These are phyloP conservation scores for Sugiyamaella smithiae DNA, from an alignment of 805 yeast genomes.

Conservation along the genomic window DNA sequence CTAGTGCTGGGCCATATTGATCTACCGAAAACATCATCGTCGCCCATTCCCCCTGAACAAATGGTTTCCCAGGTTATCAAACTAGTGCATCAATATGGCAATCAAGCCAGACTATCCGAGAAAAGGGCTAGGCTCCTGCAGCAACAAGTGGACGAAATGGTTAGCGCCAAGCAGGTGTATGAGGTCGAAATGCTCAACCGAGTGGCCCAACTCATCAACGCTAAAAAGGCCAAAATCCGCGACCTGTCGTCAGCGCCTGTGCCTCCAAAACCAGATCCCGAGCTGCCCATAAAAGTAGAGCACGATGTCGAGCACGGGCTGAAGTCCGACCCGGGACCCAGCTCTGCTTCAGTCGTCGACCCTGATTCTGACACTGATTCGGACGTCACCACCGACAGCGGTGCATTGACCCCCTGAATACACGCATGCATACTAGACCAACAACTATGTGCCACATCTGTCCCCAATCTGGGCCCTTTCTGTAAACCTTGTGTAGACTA, in stretches of 20 bases:
- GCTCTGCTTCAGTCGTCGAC: too few relatives aligned
- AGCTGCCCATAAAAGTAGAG: not conserved
- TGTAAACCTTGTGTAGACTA: too few relatives aligned
- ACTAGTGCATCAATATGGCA: not conserved
- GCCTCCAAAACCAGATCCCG: not conserved
- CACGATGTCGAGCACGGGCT: not conserved
- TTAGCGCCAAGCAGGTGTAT: slow-evolving; percentile 16
- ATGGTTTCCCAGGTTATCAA: not conserved
- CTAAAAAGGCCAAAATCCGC: slow-evolving; percentile 21
- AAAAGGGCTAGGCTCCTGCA: slow-evolving; percentile 2
- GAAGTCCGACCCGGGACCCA: too few relatives aligned
- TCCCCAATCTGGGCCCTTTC: too few relatives aligned
- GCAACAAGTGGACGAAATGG: slow-evolving; percentile 16
- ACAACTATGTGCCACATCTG: too few relatives aligned
- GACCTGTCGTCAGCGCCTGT: slow-evolving; percentile 10
- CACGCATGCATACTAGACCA: too few relatives aligned
- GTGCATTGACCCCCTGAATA: too few relatives aligned
- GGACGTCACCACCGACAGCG: too few relatives aligned
- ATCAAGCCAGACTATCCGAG: not conserved
- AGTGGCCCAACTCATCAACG: slow-evolving; percentile 19
- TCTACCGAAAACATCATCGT: not conserved
- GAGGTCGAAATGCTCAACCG: slow-evolving; percentile 19
- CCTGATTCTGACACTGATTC: too few relatives aligned
- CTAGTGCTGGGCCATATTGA: not conserved
- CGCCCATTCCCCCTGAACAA: not conserved